A percentile compares a stretch with the other conserved stretches of the same genome.
These are phyloP conservation scores for Rhodomyrtus psidioides DNA, from an alignment of 441 rosid genomes.

Conservation along the genomic window DNA sequence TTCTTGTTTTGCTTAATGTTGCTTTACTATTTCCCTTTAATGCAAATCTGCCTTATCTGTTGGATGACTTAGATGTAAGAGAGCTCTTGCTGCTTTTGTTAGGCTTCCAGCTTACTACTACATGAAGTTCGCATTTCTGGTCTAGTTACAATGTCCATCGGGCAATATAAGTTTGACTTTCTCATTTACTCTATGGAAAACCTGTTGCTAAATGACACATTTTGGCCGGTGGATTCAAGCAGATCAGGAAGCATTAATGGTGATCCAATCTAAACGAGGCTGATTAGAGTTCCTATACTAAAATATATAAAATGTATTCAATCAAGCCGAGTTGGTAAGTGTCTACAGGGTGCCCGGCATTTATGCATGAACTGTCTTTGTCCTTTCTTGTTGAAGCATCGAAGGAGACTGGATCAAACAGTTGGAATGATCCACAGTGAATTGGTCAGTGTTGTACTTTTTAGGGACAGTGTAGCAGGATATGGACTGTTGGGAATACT, in stretches of 20 bases:
- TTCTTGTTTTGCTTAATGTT: background rate
- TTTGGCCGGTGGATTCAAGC: background rate
- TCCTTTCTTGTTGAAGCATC: slow-evolving; percentile 47
- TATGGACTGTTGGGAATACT: background rate
- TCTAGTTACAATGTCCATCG: slow-evolving; percentile 69
- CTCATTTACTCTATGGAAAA: background rate
- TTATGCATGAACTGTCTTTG: slow-evolving; percentile 34
- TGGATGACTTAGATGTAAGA: background rate
- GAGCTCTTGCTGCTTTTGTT: background rate
- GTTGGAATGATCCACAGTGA: slow-evolving; percentile 24
- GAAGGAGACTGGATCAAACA: slow-evolving; percentile 31
- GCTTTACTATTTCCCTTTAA: background rate
- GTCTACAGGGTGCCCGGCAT: slow-evolving; percentile 35
- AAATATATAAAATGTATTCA: background rate
- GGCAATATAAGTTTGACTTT: slow-evolving; percentile 31
- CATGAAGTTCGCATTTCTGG: slow-evolving; percentile 55
- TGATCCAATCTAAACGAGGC: background rate
- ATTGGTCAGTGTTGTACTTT: slow-evolving; percentile 18
- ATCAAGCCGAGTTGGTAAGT: background rate
- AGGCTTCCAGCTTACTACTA: slow-evolving; percentile 57
- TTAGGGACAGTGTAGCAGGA: background rate
- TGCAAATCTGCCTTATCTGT: background rate
- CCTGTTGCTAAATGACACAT: background rate
- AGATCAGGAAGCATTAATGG: background rate
- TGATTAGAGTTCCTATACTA: background rate